Percentiles rank a stretch among this genome's conserved stretches.
phyloP scores from a whole-genome alignment of 441 rosid genomes.

The Pelargonium australe region DNA sequence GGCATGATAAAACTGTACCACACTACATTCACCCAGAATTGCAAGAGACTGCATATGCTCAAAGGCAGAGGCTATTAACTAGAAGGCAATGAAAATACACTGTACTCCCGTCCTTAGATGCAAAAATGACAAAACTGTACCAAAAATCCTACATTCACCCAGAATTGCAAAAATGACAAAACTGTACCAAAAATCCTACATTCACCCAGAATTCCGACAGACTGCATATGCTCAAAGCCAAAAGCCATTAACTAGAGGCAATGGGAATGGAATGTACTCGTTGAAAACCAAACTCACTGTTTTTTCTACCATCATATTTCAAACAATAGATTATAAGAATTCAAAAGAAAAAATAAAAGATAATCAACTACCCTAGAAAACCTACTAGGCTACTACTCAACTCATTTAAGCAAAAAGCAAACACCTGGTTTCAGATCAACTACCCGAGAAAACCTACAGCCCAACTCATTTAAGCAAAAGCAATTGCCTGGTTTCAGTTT shows the following conservation, averaged over 20 bases:
- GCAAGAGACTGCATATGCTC: background rate
- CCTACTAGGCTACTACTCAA: too few species aligned
- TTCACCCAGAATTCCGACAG: background rate
- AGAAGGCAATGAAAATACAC: background rate
- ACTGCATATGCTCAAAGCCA: background rate
- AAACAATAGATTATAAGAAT: background rate
- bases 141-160: background rate
- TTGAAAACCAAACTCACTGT: background rate
- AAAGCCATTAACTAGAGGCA: background rate
- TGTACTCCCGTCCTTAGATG: background rate
- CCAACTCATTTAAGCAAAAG: background rate
- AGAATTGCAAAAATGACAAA: background rate
- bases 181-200: background rate
- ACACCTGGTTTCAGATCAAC: background rate
- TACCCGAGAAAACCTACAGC: too few species aligned
- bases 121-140: too few species aligned
- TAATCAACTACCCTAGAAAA: too few species aligned
- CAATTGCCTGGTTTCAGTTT: background rate
- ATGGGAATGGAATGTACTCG: background rate
- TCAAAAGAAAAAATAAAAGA: background rate
- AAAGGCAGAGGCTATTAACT: background rate
- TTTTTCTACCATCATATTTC: background rate
- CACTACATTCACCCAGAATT: background rate
- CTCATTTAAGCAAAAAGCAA: background rate
- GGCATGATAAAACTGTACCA: background rate